Evolutionary conservation across 2,329 filamentous ascomycete species (phyloP), one percentile per base, ranked within the genome.

Genomic region (Alternaria sp.): DNA sequence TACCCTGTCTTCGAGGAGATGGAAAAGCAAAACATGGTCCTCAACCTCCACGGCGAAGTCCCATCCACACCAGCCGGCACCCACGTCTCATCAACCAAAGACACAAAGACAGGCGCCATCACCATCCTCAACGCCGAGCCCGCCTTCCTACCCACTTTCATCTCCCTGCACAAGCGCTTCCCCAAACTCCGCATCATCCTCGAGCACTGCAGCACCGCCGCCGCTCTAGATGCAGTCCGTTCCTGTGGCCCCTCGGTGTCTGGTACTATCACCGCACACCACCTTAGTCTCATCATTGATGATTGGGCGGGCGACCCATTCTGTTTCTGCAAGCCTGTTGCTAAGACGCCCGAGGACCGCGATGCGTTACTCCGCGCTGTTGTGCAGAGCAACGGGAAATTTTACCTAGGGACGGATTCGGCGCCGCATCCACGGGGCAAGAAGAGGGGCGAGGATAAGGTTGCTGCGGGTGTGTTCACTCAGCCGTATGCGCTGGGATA

Each of bases 31-130:
- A 88, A 89, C 67, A 83, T 97, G 75, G 86, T 96, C n/a, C 85
- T 96, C 42, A 97, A 97, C 80, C 83, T 98, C n/a, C 94, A 98
- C 77, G 94, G 94, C 66, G 94, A 97, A 80, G 87, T 90, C n/a
- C 89, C 88, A 0, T 84, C 84, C 2, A 82, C 82, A 65, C 77
- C 78, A 0, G 38, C 70, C 9, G 58, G 68, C 51, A 65, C 68
- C 1, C 64, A 44, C 18, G 42, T 61, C 1, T 60, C 66, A 2
- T 51, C 63, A 3, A 60, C 65, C 16, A 72, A 57, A 9, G 59
- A 62, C 39, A 51, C n/a, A 43, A 30, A 7, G 12, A 58, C 55
- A 28, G 24, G 44, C 5, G 75, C 74, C 16, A 75, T 80, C 63
- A 79, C 78, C 14, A 76, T 80, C 44, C 81, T 92, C 64, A 91